phyloP scores from a whole-genome alignment of 768 basidiomycete species.

The Daedaleopsis sinensis region DNA sequence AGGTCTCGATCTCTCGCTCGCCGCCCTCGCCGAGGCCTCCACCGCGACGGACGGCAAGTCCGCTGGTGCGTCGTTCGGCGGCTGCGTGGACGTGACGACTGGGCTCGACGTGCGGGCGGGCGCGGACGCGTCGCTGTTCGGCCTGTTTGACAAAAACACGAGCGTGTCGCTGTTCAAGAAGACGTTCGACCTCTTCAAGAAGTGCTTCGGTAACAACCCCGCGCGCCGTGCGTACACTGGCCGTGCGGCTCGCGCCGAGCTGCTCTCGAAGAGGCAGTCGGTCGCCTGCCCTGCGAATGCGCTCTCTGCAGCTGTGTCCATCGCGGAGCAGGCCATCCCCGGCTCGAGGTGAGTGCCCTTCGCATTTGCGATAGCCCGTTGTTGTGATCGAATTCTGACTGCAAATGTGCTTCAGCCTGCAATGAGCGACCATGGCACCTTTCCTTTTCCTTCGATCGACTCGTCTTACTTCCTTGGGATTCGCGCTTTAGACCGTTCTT shows the following conservation, averaged over 20 bases:
- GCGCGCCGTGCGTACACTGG: slow-evolving; percentile 21
- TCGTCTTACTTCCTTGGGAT: slow-evolving; percentile 2
- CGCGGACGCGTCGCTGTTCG: slow-evolving; percentile 27
- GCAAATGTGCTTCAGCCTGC: not conserved
- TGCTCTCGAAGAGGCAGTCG: slow-evolving; percentile 3
- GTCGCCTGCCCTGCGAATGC: slow-evolving; percentile 3
- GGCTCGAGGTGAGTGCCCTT: slow-evolving; percentile 9
- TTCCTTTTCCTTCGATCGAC: slow-evolving; percentile 14
- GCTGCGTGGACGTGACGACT: slow-evolving; percentile 26
- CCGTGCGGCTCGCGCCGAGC: slow-evolving; percentile 8
- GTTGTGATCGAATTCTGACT: not conserved
- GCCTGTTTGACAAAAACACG: slow-evolving; percentile 24
- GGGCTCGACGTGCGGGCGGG: slow-evolving; percentile 25
- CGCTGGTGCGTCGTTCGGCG: slow-evolving; percentile 13
- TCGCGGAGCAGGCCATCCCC: slow-evolving; percentile 9
- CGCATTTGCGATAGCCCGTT: too few species aligned
- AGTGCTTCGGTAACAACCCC: slow-evolving; percentile 22
- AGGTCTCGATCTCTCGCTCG: slow-evolving; percentile 30
- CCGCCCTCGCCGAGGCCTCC: slow-evolving; percentile 8
- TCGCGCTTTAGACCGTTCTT: slow-evolving; percentile 9
- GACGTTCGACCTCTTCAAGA: slow-evolving; percentile 30
- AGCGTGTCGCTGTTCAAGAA: slow-evolving; percentile 25
- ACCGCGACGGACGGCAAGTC: slow-evolving; percentile 14
- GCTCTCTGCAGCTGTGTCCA: slow-evolving; percentile 4
- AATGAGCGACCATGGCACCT: slow-evolving; percentile 7